Evolutionary conservation across 257 asterid species (phyloP), one percentile per base, ranked within the genome.

Genomic region (Solanum commersonii): DNA sequence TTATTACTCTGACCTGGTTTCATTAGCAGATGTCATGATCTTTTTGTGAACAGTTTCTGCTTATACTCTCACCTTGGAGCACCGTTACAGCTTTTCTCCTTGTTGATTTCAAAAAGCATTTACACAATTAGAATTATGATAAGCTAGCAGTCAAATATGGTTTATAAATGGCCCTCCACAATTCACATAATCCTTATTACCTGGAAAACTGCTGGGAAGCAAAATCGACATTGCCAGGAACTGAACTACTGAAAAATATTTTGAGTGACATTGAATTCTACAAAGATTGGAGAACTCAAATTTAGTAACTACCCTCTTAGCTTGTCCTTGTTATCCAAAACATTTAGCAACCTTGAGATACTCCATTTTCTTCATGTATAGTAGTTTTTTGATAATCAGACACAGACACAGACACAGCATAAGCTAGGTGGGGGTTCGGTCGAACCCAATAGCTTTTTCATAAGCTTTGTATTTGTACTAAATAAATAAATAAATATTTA

Each of bases 1-100:
- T 92, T 79, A 94, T 84, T 5, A 92, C 83, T 94, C 98, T 13
- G 96, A 94, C 88, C 93, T 83, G 34, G 90, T 90, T 29, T 93
- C 98, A 31, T 94, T 93, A 20, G 94, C 92, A 2, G 90, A 35
- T 27, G 93, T 90, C 20, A 89, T 89, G 5, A 88, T 42, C 15
- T 91, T 93, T 76, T 90, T 92, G 34, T 87, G 86, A 3, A 10
- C 23, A n/a, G 6, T 87, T 78, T 87, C 91, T 2, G 68, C 68
- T 56, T 88, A 60, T 78, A 18, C 46, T 76, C 31, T 22, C 23
- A 13, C 22, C 6, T 44, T 76, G 29, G 46, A 38, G 5, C 11
- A 3, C 10, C 12, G 23, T 29, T 74, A 33, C 84, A 86, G 87
- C 70, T 44, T 63, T 88, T 71, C 16, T 27, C 37, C 42, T 25